Evolutionary conservation across 805 yeast species (phyloP).

Genomic region (Ogataea pignaliae): DNA sequence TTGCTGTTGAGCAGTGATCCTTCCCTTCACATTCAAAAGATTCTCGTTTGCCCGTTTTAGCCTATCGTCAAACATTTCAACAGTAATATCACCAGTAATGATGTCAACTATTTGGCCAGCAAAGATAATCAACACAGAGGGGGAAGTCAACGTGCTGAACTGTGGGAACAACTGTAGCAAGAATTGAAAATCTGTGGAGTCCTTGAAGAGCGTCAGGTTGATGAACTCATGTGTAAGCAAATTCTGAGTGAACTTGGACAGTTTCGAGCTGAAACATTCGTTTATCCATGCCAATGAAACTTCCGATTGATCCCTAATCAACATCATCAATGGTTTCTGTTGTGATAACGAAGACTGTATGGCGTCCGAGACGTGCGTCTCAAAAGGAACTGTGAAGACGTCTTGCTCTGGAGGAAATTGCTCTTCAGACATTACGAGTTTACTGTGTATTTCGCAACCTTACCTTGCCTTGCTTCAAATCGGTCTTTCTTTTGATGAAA

Average conservation of each 20-base stretch:
- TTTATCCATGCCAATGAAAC: slow-evolving; percentile 22
- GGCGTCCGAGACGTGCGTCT: slow-evolving; percentile 28
- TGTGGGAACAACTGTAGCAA: slow-evolving; percentile 55
- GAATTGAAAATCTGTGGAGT: slow-evolving; percentile 38
- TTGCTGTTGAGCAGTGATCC: not conserved
- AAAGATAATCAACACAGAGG: slow-evolving; percentile 53
- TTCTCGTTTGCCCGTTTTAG: slow-evolving; percentile 16
- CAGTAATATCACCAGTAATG: slow-evolving; percentile 31
- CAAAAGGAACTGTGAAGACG: slow-evolving; percentile 8
- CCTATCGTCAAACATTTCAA: slow-evolving; percentile 26
- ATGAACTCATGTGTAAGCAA: slow-evolving; percentile 29
- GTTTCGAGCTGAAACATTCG: slow-evolving; percentile 11
- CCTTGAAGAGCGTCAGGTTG: slow-evolving; percentile 36
- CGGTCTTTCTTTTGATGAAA: no score
- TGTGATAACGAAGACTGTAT: slow-evolving; percentile 35
- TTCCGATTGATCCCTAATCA: slow-evolving; percentile 24
- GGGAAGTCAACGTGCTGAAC: slow-evolving; percentile 35
- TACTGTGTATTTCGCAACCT: no score
- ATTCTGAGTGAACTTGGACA: slow-evolving; percentile 17
- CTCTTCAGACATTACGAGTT: no score
- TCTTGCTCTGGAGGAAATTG: not conserved
- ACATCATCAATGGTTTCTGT: slow-evolving; percentile 37
- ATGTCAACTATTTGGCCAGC: slow-evolving; percentile 43
- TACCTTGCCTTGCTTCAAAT: no score
- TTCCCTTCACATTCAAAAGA: slow-evolving; percentile 1